Evolutionary conservation across 257 asterid genomes (phyloP).

Genomic region (Solanum chmielewskii): DNA sequence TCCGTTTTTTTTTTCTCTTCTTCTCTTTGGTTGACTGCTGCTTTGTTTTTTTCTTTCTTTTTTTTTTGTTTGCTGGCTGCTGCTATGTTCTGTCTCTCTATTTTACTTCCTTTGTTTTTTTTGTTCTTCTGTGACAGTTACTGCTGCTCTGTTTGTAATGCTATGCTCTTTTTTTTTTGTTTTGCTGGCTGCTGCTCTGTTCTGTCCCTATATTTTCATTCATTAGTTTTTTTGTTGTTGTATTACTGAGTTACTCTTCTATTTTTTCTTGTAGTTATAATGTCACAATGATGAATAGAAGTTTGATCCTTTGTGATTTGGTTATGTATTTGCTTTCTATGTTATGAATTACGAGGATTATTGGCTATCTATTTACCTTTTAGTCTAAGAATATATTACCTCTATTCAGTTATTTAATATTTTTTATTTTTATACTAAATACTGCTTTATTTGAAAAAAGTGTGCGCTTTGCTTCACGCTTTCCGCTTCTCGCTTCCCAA

Average conservation of each 20-base stretch:
- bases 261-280: neutral
- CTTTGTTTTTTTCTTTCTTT: neutral
- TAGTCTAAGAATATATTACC: neutral
- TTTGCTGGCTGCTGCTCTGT: neutral
- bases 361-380: neutral
- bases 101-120: neutral
- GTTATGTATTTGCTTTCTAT: neutral
- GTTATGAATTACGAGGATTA: neutral
- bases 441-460: neutral
- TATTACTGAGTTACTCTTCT: neutral
- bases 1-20: neutral
- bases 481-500: neutral
- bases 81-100: neutral
- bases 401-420: neutral
- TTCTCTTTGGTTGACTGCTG: neutral
- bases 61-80: neutral
- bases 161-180: neutral
- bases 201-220: neutral
- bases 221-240: neutral
- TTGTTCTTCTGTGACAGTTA: neutral
- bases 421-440: no score
- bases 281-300: neutral
- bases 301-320: neutral
- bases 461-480: neutral
- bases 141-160: neutral